Percentiles rank a stretch among this genome's conserved stretches.
phyloP scores from a whole-genome alignment of 176 grass and related monocot genomes.

The Tillandsia leiboldiana region DNA sequence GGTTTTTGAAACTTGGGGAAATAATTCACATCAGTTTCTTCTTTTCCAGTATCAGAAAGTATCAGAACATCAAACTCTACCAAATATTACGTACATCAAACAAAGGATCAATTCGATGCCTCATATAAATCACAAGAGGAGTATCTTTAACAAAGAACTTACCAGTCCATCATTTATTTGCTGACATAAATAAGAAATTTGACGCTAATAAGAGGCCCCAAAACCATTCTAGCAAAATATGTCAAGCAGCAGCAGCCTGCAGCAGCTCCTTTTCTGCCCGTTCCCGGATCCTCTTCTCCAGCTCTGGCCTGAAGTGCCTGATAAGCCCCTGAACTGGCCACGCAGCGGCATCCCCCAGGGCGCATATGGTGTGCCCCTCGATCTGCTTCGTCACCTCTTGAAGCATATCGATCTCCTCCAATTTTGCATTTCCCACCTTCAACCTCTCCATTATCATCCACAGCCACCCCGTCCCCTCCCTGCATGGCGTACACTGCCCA shows the following conservation, averaged over 20 bases:
- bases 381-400: slow-evolving; percentile 94
- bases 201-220: neutral
- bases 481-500: slow-evolving; percentile 88
- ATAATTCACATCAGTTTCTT: neutral
- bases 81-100: neutral
- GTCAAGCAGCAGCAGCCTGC: slow-evolving; percentile 60
- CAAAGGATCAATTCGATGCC: neutral
- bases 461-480: slow-evolving; percentile 85
- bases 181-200: neutral
- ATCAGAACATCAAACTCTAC: neutral
- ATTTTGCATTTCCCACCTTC: slow-evolving; percentile 80
- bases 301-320: slow-evolving; percentile 88
- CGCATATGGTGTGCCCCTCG: slow-evolving; percentile 88
- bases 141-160: neutral
- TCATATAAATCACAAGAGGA: neutral
- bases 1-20: neutral
- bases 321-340: slow-evolving; percentile 92
- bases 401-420: slow-evolving; percentile 94
- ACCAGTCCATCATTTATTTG: neutral
- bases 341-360: slow-evolving; percentile 79
- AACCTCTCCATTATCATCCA: slow-evolving; percentile 99
- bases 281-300: slow-evolving; percentile 75
- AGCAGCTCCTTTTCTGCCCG: slow-evolving; percentile 72
- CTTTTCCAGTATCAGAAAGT: neutral
- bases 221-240: no score